Evolutionary conservation across 306 rosid genomes (phyloP), one percentile per base, ranked within the genome.

Genomic region (Lathyrus oleraceus): DNA sequence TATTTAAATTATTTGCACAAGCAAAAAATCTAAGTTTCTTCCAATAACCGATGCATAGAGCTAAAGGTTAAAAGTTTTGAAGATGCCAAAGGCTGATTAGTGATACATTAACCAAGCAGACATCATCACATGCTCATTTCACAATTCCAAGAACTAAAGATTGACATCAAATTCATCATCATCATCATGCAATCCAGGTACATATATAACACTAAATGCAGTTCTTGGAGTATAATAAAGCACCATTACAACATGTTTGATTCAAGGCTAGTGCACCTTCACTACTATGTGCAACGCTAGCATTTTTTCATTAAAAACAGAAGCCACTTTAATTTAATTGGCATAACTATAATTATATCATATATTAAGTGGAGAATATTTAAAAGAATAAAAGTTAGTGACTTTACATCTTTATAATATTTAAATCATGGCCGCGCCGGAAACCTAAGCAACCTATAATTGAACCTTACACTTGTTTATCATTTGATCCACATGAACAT

Each of bases 331-430:
- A 14, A 57, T 13, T 57, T 13, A 57, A 57, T 6, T 14, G 39
- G 60, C 53, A 69, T 62, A 53, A 47, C 7, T 12, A 42, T 42
- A 42, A 42, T 42, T 8, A 52, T 54, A 70, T 57, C 27, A 44
- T 69, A 44, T 69, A 14, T 49, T 8, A 56, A 77, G 72, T 76
- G 81, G 80, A 75, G 79, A 78, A 76, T 69, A 81, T 75, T 60
- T 82, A 65, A 73, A 61, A 44, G 60, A 48, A 67, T 48, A 47
- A 67, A 77, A 71, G 74, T 23, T 21, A 53, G 66, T 70, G 78
- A 73, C 76, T 79, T 71, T 67, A 56, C 69, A 65, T 61, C 20
- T 61, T 65, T 42, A 48, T 52, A 71, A 81, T 81, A 78, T 78
- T 71, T 71, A 77, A 84, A 67, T 71, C 47, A 61, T 38, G 39